These are phyloP conservation scores for Lasiosphaeris hirsuta DNA, from an alignment of 495 filamentous ascomycete genomes.

Conservation along the genomic window DNA sequence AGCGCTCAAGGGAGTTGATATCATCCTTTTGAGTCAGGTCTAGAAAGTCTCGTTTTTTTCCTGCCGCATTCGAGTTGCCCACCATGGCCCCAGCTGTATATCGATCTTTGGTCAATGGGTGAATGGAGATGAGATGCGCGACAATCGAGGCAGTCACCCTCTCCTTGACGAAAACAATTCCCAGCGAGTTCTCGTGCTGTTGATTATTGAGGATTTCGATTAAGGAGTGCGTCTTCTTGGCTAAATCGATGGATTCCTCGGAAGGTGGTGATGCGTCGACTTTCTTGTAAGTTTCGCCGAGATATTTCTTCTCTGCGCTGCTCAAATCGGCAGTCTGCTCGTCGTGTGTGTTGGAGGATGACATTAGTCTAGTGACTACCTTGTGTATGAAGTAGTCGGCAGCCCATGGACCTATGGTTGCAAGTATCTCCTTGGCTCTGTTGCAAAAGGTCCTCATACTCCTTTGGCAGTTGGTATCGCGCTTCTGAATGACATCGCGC, in stretches of 20 bases:
- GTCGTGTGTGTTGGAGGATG: constrained; percentile 24
- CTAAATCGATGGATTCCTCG: constrained; percentile 31
- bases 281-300: constrained; percentile 49
- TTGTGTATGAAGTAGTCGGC: constrained; percentile 65
- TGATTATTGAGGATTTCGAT: constrained; percentile 46
- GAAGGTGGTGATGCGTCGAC: constrained; percentile 37
- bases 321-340: constrained; percentile 39
- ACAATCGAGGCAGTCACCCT: constrained; percentile 67
- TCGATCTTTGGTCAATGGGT: constrained; percentile 53
- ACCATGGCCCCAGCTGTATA: constrained; percentile 67
- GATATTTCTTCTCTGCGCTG: constrained; percentile 57
- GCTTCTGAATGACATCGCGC: constrained; percentile 42
- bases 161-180: constrained; percentile 77
- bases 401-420: constrained; percentile 71
- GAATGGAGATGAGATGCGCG: constrained; percentile 58
- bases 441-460: constrained; percentile 59
- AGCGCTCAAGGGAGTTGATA: constrained; percentile 59
- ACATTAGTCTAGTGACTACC: constrained; percentile 49
- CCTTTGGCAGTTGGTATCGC: constrained; percentile 60
- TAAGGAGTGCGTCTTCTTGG: constrained; percentile 54
- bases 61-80: constrained; percentile 58
- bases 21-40: constrained; percentile 59
- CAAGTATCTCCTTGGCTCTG: constrained; percentile 49
- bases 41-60: constrained; percentile 51
- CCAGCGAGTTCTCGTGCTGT: constrained; percentile 50